phyloP scores from a whole-genome alignment of 192 early-diverging fungal species.

The Coemansia guatemalensis region DNA sequence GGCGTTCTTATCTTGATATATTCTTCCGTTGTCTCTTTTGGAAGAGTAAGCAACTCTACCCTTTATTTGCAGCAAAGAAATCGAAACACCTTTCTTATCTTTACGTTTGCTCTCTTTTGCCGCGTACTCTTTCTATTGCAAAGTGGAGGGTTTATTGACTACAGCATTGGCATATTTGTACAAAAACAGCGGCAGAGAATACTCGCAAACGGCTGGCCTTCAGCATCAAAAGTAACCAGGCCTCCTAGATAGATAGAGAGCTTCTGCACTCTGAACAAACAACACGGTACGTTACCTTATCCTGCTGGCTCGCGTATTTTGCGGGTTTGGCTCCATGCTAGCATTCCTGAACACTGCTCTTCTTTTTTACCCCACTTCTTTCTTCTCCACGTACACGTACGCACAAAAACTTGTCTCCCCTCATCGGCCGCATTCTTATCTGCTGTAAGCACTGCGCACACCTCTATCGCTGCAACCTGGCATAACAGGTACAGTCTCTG shows the following conservation, averaged over 20 bases:
- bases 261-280: not conserved
- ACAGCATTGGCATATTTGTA: not conserved
- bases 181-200: not conserved
- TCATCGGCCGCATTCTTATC: not conserved
- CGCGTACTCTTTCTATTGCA: conserved; percentile 15
- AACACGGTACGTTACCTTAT: not conserved
- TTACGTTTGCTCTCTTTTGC: not conserved
- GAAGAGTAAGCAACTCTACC: not conserved
- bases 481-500: no score
- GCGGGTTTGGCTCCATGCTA: not conserved
- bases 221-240: not conserved
- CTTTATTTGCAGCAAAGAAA: not conserved
- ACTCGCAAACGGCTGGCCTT: not conserved
- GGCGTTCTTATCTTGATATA: not conserved
- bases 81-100: not conserved
- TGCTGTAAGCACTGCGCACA: not conserved
- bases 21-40: not conserved
- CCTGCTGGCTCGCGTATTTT: not conserved
- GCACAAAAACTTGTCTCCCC: not conserved
- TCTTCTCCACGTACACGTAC: conserved; percentile 2
- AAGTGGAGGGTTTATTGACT: not conserved
- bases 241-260: not conserved
- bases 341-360: not conserved
- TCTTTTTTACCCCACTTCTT: not conserved
- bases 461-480: not conserved